Conservation (phyloP, 148 eudicot genomes). For the Fagopyrum esculentum region DNA sequence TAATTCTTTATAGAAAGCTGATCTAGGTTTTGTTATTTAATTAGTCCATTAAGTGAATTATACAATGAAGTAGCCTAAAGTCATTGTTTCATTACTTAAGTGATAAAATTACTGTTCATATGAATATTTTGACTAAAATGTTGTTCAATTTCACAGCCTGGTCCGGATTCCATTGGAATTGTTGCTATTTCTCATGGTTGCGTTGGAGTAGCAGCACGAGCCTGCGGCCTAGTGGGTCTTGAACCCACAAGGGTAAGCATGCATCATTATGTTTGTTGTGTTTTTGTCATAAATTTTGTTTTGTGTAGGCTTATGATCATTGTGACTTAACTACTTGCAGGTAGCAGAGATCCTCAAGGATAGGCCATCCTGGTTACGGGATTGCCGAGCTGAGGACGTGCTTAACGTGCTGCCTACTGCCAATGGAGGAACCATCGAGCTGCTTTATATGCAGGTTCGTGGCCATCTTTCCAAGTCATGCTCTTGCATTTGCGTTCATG, state of each 20-base stretch:
- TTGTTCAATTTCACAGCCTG: constrained; percentile 55
- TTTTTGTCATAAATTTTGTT: not conserved
- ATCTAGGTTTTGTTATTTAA: not conserved
- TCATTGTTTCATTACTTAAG: not conserved
- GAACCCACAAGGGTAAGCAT: constrained; percentile 92
- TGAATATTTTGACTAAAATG: not conserved
- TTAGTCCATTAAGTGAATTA: too few relatives aligned
- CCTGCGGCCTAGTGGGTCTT: constrained; percentile 97
- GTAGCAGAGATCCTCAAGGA: constrained; percentile 99
- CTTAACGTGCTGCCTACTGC: constrained; percentile 96
- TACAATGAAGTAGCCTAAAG: too few relatives aligned
- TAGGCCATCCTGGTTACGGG: constrained; percentile 97
- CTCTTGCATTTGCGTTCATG: not conserved
- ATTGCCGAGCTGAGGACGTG: constrained; percentile 97
- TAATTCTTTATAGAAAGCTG: not conserved
- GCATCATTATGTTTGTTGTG: not conserved
- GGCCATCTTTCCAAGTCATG: not conserved
- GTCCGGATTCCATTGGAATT: constrained; percentile 99
- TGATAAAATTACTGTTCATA: not conserved
- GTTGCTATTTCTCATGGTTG: constrained; percentile 99
- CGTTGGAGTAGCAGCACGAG: constrained; percentile 99
- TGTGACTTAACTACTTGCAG: constrained; percentile 24
- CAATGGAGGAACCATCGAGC: constrained; percentile 99
- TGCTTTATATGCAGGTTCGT: constrained; percentile 95
- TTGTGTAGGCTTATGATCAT: not conserved